Evolutionary conservation across 768 basidiomycete species (phyloP).

Genomic region (Pisolithus albus): DNA sequence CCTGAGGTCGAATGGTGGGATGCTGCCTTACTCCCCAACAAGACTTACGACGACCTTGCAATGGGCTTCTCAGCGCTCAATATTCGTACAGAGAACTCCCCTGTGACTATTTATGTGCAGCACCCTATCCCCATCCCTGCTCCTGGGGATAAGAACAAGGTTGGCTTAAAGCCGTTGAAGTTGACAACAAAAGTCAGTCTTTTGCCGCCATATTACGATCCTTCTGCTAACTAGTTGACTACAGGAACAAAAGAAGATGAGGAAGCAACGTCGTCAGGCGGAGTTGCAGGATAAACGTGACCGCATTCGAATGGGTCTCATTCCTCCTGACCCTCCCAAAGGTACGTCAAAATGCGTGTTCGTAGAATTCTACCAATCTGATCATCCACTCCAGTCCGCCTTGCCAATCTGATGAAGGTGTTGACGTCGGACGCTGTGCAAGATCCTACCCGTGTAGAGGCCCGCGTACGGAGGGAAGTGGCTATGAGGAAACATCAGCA

Average conservation of each 20-base stretch:
- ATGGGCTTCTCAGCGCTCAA: conserved; percentile 52
- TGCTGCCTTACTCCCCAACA: conserved; percentile 70
- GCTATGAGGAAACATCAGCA: conserved; percentile 83
- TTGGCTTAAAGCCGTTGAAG: conserved; percentile 78
- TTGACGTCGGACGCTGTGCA: conserved; percentile 93
- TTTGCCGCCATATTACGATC: neutral
- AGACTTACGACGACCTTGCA: conserved; percentile 70
- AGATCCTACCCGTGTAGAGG: conserved; percentile 97
- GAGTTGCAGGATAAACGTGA: conserved; percentile 94
- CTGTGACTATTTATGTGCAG: conserved; percentile 87
- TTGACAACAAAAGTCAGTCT: conserved; percentile 73
- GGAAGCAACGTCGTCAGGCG: conserved; percentile 79
- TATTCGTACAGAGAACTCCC: conserved; percentile 60
- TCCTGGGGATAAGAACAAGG: conserved; percentile 78
- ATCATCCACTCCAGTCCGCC: conserved; percentile 52
- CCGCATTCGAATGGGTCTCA: conserved; percentile 89
- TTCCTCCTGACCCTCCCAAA: conserved; percentile 94
- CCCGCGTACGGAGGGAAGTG: conserved; percentile 89
- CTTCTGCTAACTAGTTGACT: neutral
- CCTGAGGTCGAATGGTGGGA: conserved; percentile 99
- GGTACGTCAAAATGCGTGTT: conserved; percentile 36
- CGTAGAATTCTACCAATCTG: neutral
- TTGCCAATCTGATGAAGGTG: conserved; percentile 96
- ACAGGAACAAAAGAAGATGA: conserved; percentile 93
- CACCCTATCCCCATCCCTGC: conserved; percentile 96